Conservation (phyloP, 2,329 filamentous ascomycete species). For the Periconia macrospinosa region DNA sequence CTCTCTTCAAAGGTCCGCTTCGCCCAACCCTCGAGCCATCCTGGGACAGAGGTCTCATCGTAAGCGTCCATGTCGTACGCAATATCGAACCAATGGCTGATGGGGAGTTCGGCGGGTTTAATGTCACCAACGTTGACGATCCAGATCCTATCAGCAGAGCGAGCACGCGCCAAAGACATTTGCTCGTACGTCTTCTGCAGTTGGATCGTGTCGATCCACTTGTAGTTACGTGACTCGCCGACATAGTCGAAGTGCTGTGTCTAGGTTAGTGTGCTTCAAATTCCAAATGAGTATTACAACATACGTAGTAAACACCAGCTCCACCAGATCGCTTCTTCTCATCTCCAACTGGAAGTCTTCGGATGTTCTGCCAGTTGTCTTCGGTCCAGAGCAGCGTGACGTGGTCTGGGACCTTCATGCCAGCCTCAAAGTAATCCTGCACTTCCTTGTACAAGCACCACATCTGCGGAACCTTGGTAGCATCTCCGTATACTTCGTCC, state of each 20-base stretch:
- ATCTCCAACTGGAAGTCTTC: slow-evolving; percentile 61
- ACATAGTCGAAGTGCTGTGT: slow-evolving; percentile 64
- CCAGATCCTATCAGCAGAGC: slow-evolving; percentile 64
- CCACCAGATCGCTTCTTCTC: slow-evolving; percentile 64
- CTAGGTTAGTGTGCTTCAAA: not conserved
- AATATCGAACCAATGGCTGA: slow-evolving; percentile 68
- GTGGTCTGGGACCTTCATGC: slow-evolving; percentile 65
- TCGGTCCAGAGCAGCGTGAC: slow-evolving; percentile 70
- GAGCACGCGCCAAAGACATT: slow-evolving; percentile 63
- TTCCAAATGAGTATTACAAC: slow-evolving; percentile 1
- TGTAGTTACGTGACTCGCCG: slow-evolving; percentile 62
- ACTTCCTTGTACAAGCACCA: slow-evolving; percentile 79
- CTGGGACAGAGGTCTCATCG: slow-evolving; percentile 57
- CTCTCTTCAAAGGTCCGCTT: slow-evolving; percentile 59
- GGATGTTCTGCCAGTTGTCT: slow-evolving; percentile 70
- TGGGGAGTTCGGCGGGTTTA: slow-evolving; percentile 66
- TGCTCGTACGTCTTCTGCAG: slow-evolving; percentile 67
- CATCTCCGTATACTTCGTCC: slow-evolving; percentile 56
- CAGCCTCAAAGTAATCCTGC: slow-evolving; percentile 67
- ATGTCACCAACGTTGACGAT: slow-evolving; percentile 69
- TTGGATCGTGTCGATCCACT: slow-evolving; percentile 65
- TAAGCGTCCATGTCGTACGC: slow-evolving; percentile 65
- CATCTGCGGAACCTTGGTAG: slow-evolving; percentile 64
- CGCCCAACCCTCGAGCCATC: slow-evolving; percentile 62
- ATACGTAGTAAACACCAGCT: slow-evolving; percentile 65